A percentile compares a stretch with the other conserved stretches of the same genome.
Conservation (phyloP, 331 rosid genomes). For the Saraca asoca region DNA sequence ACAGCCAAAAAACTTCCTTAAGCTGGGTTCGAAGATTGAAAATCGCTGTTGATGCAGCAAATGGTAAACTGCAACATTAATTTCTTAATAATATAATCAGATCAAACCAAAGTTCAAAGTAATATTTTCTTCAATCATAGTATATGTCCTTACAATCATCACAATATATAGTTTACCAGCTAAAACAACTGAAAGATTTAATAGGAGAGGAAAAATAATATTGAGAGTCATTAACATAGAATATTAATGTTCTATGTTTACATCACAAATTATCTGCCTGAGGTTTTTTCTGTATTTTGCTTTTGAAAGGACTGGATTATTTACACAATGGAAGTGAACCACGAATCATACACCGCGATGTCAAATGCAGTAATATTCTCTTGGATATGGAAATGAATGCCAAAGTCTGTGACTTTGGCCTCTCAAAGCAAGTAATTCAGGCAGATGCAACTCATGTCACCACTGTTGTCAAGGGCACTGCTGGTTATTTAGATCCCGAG, state of each 20-base stretch:
- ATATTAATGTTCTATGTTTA: not conserved
- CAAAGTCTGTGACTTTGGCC: slow-evolving; percentile 91
- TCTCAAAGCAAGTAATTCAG: slow-evolving; percentile 75
- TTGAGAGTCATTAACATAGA: no score
- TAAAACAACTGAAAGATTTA: no score
- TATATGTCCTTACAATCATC: no score
- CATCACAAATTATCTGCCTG: not conserved
- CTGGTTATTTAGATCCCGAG: slow-evolving; percentile 97
- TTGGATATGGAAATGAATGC: slow-evolving; percentile 88
- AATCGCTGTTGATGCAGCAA: slow-evolving; percentile 93
- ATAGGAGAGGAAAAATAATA: no score
- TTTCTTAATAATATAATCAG: not conserved
- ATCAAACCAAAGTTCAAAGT: not conserved
- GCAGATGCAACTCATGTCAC: slow-evolving; percentile 92
- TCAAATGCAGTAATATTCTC: slow-evolving; percentile 90
- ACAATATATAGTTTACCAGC: no score
- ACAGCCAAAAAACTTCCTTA: slow-evolving; percentile 53
- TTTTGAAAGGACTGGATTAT: slow-evolving; percentile 75
- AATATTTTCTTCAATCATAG: no score
- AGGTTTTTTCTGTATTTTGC: not conserved
- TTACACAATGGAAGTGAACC: slow-evolving; percentile 91
- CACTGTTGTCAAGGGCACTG: slow-evolving; percentile 92
- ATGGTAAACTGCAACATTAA: slow-evolving; percentile 51
- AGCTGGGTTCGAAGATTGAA: slow-evolving; percentile 94
- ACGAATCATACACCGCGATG: slow-evolving; percentile 87